phyloP scores from a whole-genome alignment of 805 yeast species.

The Candida loeiensis region DNA sequence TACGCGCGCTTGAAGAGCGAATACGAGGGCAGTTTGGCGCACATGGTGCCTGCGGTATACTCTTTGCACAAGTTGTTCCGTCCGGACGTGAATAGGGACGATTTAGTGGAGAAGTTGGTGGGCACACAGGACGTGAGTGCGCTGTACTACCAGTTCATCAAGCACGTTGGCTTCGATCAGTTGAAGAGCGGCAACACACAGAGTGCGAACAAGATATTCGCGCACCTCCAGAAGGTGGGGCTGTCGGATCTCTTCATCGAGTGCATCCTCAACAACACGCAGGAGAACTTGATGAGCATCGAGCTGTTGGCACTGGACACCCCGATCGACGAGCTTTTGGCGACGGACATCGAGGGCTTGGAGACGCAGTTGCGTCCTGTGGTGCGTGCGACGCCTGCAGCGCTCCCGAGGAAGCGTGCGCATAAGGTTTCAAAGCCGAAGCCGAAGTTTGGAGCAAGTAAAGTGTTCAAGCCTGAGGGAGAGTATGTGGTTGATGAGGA shows the following conservation, averaged over 20 bases:
- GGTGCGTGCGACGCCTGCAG: neutral
- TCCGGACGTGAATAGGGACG: neutral
- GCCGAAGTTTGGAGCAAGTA: conserved; percentile 27
- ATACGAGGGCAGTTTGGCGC: conserved; percentile 1
- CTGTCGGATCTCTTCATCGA: conserved; percentile 23
- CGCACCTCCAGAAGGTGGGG: conserved; percentile 16
- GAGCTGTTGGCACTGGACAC: conserved; percentile 16
- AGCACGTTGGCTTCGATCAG: conserved; percentile 29
- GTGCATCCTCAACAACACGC: conserved; percentile 18
- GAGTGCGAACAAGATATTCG: conserved; percentile 18
- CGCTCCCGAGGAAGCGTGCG: conserved; percentile 3
- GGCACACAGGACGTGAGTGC: conserved; percentile 11
- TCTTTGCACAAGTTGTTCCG: conserved; percentile 6
- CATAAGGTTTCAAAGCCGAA: conserved; percentile 16
- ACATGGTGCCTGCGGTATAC: conserved; percentile 6
- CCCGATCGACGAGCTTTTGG: conserved; percentile 29
- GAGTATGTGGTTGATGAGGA: conserved; percentile 47
- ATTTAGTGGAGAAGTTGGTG: conserved; percentile 5
- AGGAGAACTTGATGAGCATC: conserved; percentile 18
- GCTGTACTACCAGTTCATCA: conserved; percentile 24
- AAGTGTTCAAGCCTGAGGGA: conserved; percentile 24
- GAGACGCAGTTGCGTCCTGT: conserved; percentile 7
- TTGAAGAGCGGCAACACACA: conserved; percentile 17
- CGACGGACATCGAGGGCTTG: conserved; percentile 23
- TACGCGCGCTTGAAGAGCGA: conserved; percentile 4